phyloP scores from a whole-genome alignment of 768 basidiomycete genomes.

The Collybiopsis confluens region DNA sequence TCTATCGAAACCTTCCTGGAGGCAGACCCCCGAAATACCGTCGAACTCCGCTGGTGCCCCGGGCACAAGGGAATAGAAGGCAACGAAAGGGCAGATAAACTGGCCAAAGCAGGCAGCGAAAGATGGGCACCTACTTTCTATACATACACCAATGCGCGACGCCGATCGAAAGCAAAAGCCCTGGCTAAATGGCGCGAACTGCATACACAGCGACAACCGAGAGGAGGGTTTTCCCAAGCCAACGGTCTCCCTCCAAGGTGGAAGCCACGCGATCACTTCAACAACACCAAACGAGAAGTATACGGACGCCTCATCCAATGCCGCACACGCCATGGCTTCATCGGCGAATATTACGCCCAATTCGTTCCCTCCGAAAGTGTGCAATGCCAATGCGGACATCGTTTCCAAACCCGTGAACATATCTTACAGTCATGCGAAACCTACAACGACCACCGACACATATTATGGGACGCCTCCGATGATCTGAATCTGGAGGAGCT shows the following conservation, averaged over 20 bases:
- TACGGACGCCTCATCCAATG: too few species aligned
- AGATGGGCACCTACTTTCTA: background rate
- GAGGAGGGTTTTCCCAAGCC: too few species aligned
- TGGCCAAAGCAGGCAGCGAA: slow-evolving; percentile 1
- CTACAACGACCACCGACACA: slow-evolving; percentile 10
- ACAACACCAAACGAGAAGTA: too few species aligned
- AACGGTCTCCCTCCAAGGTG: too few species aligned
- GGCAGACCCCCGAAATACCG: background rate
- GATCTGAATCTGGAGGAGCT: slow-evolving; percentile 7
- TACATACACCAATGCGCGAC: background rate
- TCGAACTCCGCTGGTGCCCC: slow-evolving; percentile 9
- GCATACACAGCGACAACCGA: too few species aligned
- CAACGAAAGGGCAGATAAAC: slow-evolving; percentile 8
- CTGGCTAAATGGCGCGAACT: too few species aligned
- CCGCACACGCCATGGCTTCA: too few species aligned
- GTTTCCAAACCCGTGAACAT: slow-evolving; percentile 11
- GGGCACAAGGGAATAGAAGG: slow-evolving; percentile 8
- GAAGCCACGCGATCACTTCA: too few species aligned
- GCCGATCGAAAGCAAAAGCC: background rate
- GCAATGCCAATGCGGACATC: too few species aligned
- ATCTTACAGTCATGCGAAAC: slow-evolving; percentile 9
- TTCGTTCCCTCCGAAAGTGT: too few species aligned
- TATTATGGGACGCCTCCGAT: slow-evolving; percentile 2
- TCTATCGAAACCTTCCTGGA: background rate
- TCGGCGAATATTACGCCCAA: too few species aligned